phyloP scores from a whole-genome alignment of 495 filamentous ascomycete genomes.

The Diplogelasinospora grovesii region DNA sequence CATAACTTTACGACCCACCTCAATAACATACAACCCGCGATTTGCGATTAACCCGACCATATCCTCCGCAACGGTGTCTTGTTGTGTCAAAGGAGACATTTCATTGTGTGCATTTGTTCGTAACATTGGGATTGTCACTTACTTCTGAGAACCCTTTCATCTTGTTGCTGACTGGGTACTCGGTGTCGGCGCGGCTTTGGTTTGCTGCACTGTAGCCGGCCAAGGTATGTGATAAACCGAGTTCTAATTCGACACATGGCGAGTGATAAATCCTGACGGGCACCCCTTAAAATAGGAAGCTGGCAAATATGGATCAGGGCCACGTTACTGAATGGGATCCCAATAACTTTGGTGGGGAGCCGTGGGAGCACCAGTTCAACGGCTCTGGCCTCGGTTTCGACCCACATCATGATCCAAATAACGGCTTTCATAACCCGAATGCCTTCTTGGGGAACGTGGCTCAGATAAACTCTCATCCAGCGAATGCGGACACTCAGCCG shows the following conservation, averaged over 20 bases:
- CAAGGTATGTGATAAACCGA: constrained; percentile 5
- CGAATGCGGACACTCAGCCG: constrained; percentile 12
- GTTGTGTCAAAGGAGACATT: no score
- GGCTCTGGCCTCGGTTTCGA: constrained; percentile 10
- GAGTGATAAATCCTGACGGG: no score
- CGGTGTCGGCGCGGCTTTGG: background rate
- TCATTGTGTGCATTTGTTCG: no score
- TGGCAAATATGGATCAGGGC: constrained; percentile 18
- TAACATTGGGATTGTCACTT: no score
- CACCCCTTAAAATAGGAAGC: constrained; percentile 1
- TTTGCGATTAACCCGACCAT: no score
- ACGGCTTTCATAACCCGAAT: constrained; percentile 9
- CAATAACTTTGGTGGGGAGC: constrained; percentile 9
- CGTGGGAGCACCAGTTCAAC: constrained; percentile 22
- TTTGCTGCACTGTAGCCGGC: background rate
- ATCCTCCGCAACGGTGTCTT: no score
- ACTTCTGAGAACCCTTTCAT: no score
- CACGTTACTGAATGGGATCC: constrained; percentile 22
- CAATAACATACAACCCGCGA: no score
- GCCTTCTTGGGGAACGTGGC: constrained; percentile 8
- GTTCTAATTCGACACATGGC: background rate
- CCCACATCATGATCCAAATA: constrained; percentile 7
- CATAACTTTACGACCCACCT: no score
- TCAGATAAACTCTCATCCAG: constrained; percentile 17
- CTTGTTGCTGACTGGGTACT: no score